Conservation (phyloP, 257 asterid species). For the Nicotiana obtusifolia region DNA sequence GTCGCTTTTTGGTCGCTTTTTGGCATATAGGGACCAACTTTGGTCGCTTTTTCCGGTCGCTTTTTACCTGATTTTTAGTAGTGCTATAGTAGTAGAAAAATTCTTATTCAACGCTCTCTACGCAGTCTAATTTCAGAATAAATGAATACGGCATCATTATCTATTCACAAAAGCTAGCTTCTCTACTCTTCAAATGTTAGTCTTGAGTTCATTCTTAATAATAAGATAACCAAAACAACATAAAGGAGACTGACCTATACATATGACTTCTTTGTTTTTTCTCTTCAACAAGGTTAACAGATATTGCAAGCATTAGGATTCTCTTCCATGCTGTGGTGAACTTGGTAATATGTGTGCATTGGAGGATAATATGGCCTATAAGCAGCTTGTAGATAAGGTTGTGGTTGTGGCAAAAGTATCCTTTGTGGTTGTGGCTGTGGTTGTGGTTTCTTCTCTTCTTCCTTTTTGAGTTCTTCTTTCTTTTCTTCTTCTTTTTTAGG, state of each 20-base stretch:
- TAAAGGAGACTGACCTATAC: not conserved
- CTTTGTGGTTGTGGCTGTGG: not conserved
- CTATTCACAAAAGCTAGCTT: not conserved
- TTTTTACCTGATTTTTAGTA: too few species aligned
- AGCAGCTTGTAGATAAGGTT: not conserved
- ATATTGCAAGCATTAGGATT: conserved; percentile 61
- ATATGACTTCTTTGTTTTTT: not conserved
- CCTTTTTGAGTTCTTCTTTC: conserved; percentile 21
- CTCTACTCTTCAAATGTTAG: not conserved
- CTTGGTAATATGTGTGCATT: conserved; percentile 38
- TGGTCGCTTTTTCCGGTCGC: too few species aligned
- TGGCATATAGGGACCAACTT: too few species aligned
- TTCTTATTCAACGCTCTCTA: not conserved
- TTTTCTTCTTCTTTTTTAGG: conserved; percentile 16
- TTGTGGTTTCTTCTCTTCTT: not conserved
- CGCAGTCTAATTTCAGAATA: not conserved
- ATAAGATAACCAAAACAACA: not conserved
- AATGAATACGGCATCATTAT: not conserved
- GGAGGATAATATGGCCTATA: conserved; percentile 39
- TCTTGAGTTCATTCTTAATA: not conserved
- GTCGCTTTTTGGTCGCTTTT: too few species aligned
- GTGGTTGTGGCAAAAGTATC: not conserved
- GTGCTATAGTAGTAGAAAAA: not conserved
- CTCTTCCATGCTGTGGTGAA: conserved; percentile 61
- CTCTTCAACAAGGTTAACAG: conserved; percentile 10